These are phyloP conservation scores for Aspergillus vadensis DNA, from an alignment of 2,329 filamentous ascomycete species.

Conservation along the genomic window DNA sequence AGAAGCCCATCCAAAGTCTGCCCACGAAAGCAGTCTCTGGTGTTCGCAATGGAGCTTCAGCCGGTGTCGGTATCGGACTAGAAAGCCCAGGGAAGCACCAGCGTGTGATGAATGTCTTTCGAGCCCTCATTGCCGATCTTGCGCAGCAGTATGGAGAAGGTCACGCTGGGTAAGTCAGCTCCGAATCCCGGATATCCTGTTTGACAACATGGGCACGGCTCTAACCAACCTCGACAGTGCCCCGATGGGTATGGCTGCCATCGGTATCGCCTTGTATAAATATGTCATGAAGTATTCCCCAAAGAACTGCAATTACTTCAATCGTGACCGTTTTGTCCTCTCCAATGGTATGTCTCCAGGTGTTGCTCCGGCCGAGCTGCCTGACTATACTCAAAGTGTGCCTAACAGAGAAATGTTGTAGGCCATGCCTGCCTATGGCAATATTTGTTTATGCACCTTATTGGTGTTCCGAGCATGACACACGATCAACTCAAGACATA, in stretches of 20 bases:
- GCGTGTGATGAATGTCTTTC: slow-evolving; percentile 61
- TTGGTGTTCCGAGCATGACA: slow-evolving; percentile 35
- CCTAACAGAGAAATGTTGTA: too few relatives aligned
- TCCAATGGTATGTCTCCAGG: slow-evolving; percentile 36
- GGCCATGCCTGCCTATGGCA: slow-evolving; percentile 37
- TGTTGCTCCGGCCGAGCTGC: too few relatives aligned
- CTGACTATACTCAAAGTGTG: too few relatives aligned
- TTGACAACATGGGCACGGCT: background rate
- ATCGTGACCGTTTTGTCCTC: slow-evolving; percentile 49
- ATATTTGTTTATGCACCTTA: slow-evolving; percentile 36
- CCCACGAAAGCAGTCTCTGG: too few relatives aligned
- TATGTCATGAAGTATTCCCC: slow-evolving; percentile 48
- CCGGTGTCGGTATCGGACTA: too few relatives aligned
- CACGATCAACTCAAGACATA: slow-evolving; percentile 39
- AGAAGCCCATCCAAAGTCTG: too few relatives aligned
- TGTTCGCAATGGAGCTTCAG: too few relatives aligned
- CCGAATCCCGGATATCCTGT: background rate
- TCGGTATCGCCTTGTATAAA: slow-evolving; percentile 47
- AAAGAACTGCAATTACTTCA: slow-evolving; percentile 43
- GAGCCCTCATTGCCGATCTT: slow-evolving; percentile 66
- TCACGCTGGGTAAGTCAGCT: slow-evolving; percentile 59
- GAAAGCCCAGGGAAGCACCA: slow-evolving; percentile 35
- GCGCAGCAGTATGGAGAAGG: slow-evolving; percentile 71
- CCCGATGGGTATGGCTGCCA: slow-evolving; percentile 50
- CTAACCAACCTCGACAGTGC: slow-evolving; percentile 37